Conservation (phyloP, 2,329 filamentous ascomycete species). For the Colletotrichum neosansevieriae region DNA sequence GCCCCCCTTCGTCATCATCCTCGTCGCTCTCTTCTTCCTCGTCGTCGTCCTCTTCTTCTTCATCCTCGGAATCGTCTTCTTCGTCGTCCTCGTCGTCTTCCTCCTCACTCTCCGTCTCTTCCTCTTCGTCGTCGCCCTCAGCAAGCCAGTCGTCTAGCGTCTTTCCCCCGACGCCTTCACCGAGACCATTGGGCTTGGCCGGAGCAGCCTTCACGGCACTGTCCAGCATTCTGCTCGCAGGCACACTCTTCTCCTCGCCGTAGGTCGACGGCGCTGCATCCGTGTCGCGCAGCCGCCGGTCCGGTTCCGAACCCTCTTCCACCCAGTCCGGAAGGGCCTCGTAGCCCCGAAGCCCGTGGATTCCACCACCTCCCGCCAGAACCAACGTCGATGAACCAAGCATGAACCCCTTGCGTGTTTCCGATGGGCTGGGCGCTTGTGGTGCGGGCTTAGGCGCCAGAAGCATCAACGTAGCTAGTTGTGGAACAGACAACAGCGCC, state of each 20-base stretch:
- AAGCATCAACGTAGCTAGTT: constrained; percentile 90
- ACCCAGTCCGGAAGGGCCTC: constrained; percentile 88
- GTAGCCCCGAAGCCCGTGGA: constrained; percentile 83
- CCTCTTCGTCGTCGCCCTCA: constrained; percentile 68
- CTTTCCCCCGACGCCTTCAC: constrained; percentile 71
- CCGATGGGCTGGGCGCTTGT: constrained; percentile 89
- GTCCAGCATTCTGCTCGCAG: constrained; percentile 75
- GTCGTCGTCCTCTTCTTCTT: constrained; percentile 57
- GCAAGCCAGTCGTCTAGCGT: constrained; percentile 94
- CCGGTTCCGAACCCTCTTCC: constrained; percentile 80
- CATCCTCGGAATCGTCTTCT: constrained; percentile 59
- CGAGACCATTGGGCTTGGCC: constrained; percentile 62
- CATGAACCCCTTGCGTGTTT: constrained; percentile 80
- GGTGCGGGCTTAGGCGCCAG: constrained; percentile 95
- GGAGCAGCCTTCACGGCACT: constrained; percentile 58
- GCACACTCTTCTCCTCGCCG: constrained; percentile 58
- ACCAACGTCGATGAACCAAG: constrained; percentile 90
- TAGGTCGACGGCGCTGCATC: constrained; percentile 54
- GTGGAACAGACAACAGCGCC: constrained; percentile 82
- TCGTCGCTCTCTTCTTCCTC: constrained; percentile 56
- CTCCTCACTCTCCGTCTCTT: constrained; percentile 62
- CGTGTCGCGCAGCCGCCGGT: constrained; percentile 77
- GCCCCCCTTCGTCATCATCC: constrained; percentile 45
- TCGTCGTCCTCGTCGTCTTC: constrained; percentile 64
- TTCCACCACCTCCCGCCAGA: constrained; percentile 79